Evolutionary conservation across 192 early-diverging fungal species (phyloP), one percentile per base, ranked within the genome.

Genomic region (Backusella liffmaniae): DNA sequence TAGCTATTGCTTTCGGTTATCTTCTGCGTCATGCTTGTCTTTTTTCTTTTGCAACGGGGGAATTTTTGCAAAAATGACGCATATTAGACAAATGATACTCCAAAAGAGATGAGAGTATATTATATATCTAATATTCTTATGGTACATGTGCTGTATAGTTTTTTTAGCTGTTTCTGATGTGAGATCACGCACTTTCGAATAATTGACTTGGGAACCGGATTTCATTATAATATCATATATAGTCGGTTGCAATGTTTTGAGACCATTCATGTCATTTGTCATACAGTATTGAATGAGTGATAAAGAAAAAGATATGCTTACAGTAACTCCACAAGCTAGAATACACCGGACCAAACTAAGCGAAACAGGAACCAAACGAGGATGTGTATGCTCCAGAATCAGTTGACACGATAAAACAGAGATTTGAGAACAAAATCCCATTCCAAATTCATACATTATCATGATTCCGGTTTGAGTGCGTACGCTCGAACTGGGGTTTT

Each of bases 381-480:
- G 56, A 12, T 62, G 21, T 13, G 56, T 29, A 29, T 12, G 0
- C 26, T 62, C 56, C 23, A 62, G 56, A 5, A 62, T 62, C 56
- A 62, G 26, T 26, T 62, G 56, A 26, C 13, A 29, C 21, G 56
- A 62, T 29, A 62, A 62, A 13, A 62, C 2, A 8, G 56, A 62
- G 10, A 29, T 26, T 5, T 62, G 56, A 8, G 23, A 13, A 62
- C 21, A 62, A 29, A 62, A 62, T 4, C 56, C 56, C 56, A 62
- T 62, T 62, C 56, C 56, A 62, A 62, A 62, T 13, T 62, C 56
- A 29, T 62, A 62, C 56, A 62, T 62, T 29, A 62, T 62, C 8
- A 62, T 23, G 10, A 62, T 62, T 12, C 56, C 56, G 3, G 56
- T 29, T 62, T 62, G 56, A 4, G 21, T 29, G 8, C 10, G 13